A percentile compares a stretch with the other conserved stretches of the same genome.
Evolutionary conservation across 257 asterid genomes (phyloP).

Genomic region (Plantago major): DNA sequence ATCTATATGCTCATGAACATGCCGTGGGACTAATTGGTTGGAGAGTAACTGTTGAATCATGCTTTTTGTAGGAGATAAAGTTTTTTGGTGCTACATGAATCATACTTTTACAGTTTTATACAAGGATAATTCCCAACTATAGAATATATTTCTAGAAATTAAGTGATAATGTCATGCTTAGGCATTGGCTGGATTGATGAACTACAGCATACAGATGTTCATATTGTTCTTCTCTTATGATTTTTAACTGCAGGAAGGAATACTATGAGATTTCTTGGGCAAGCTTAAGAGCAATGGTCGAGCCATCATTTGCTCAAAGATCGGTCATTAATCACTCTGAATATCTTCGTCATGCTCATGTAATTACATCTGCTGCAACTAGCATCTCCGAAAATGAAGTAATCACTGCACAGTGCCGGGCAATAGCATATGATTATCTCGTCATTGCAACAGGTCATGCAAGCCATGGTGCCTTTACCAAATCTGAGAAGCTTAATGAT

Average conservation of each 20-base stretch:
- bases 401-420: constrained; percentile 51
- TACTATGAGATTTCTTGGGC: constrained; percentile 84
- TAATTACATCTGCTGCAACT: constrained; percentile 56
- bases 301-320: constrained; percentile 76
- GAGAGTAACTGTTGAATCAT: too few species aligned
- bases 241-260: constrained; percentile 57
- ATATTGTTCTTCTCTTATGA: not conserved
- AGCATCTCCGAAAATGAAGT: constrained; percentile 54
- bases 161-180: too few species aligned
- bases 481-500: constrained; percentile 43
- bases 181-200: too few species aligned
- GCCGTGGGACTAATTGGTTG: too few species aligned
- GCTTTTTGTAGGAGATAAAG: too few species aligned
- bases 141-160: too few species aligned
- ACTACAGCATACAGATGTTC: too few species aligned
- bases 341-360: constrained; percentile 54
- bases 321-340: constrained; percentile 63
- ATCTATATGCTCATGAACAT: too few species aligned
- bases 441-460: constrained; percentile 85
- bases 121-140: too few species aligned
- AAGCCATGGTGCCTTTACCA: constrained; percentile 33
- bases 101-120: too few species aligned
- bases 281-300: constrained; percentile 72
- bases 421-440: constrained; percentile 63
- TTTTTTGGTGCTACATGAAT: too few species aligned